Base-by-base conservation (phyloP, 2,329 filamentous ascomycete genomes). In the Neonectria ditissima region DNA sequence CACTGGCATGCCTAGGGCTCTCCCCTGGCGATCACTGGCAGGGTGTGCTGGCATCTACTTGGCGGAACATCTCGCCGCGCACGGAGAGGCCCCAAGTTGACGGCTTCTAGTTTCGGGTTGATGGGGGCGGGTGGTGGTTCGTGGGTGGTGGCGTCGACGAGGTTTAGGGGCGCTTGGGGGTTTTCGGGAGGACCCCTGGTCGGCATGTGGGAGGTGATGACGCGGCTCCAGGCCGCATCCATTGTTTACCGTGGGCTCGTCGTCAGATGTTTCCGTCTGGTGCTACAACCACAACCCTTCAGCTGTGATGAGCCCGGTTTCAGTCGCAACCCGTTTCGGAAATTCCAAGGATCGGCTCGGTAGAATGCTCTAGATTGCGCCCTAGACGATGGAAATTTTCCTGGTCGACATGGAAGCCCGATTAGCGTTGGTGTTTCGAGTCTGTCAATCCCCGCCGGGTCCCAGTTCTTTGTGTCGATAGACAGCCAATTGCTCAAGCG, bases 281-380 rank as follows among this genome's bases (percentile, higher is more conserved):
- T 58, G 54, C 61, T 54, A 45, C 65, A 56, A 62, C 39, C 22
- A 28, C 44, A 62, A 56, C 59, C 43, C 55, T 32, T 32, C 62
- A 54, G 45, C 47, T 47, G 54, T 53, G 55, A 51, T 59, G 57
- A 44, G 66, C 62, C 69, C 70, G 43, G 51, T 73, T 69, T 65
- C 69, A 55, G 51, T 70, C 63, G 61, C 67, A 67, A 44, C 48
- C 52, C 28, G 70, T 73, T 73, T 72, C 70, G 70, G 61, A 56
- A 59, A 51, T 28, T 37, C 61, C 58, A 63, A 69, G 70, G 70
- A 54, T 61, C 47, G 30, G 28, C 43, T 52, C 62, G 28, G 50
- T 57, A 59, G 60, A 63, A 62, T 50, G 47, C 47, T 54, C 60
- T 45, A 53, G 43, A 52, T 44, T 52, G 55, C 44, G 34, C 16